Evolutionary conservation across 352 stramenopile genomes (phyloP).

Genomic region (Pythium apleroticum): DNA sequence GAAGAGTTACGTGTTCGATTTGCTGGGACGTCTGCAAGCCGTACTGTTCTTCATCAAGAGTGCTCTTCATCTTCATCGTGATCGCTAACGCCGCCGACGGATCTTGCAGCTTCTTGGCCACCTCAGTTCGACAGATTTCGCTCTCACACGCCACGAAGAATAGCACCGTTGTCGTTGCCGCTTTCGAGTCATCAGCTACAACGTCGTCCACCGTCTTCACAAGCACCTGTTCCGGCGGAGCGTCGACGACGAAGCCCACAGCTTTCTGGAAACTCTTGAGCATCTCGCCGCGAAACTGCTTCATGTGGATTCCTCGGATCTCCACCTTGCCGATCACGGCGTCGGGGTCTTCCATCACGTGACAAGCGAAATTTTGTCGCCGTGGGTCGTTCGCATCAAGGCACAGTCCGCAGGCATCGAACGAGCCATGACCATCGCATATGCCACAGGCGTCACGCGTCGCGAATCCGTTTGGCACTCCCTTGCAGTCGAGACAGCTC

Average conservation of each 20-base stretch:
- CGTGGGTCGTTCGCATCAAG: slow-evolving; percentile 32
- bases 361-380: slow-evolving; percentile 34
- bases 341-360: slow-evolving; percentile 34
- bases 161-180: neutral
- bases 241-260: slow-evolving; percentile 16
- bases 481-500: slow-evolving; percentile 36
- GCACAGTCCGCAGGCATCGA: slow-evolving; percentile 40
- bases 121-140: slow-evolving; percentile 15
- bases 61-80: slow-evolving; percentile 29
- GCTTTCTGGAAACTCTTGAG: slow-evolving; percentile 23
- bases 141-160: slow-evolving; percentile 25
- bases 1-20: slow-evolving; percentile 27
- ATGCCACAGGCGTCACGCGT: slow-evolving; percentile 31
- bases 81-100: slow-evolving; percentile 21
- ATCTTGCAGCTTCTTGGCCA: slow-evolving; percentile 18
- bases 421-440: slow-evolving; percentile 35
- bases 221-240: slow-evolving; percentile 10
- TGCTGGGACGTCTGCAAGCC: slow-evolving; percentile 17
- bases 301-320: slow-evolving; percentile 25
- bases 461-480: slow-evolving; percentile 24
- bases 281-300: slow-evolving; percentile 21
- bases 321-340: slow-evolving; percentile 27
- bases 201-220: slow-evolving; percentile 23
- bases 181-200: neutral
- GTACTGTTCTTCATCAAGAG: slow-evolving; percentile 17